phyloP scores from a whole-genome alignment of 2,329 filamentous ascomycete genomes.

The Fusarium coffeatum region DNA sequence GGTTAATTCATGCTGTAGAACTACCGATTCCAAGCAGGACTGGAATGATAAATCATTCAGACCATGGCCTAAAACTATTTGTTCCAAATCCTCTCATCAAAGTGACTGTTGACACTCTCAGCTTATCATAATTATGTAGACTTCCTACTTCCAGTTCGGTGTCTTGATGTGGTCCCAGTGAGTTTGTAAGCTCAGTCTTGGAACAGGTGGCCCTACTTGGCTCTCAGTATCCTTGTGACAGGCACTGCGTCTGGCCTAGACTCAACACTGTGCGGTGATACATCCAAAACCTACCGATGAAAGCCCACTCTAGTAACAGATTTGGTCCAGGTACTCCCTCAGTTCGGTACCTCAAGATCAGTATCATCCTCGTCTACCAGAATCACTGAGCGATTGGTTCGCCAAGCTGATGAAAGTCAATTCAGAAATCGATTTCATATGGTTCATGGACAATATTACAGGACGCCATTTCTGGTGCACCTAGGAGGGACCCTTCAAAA shows the following conservation, averaged over 20 bases:
- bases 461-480: background rate
- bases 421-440: background rate
- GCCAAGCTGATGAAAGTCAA: background rate
- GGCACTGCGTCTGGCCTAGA: too few species aligned
- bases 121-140: background rate
- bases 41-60: background rate
- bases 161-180: too few species aligned
- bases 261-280: background rate
- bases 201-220: too few species aligned
- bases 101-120: background rate
- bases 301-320: background rate
- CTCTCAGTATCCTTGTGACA: background rate
- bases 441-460: background rate
- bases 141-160: background rate
- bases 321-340: background rate
- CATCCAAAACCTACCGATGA: background rate
- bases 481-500: background rate
- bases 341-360: background rate
- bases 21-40: accelerated
- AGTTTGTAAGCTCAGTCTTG: too few species aligned
- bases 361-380: background rate
- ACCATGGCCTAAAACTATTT: background rate
- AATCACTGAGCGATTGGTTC: background rate
- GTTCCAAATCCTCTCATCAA: background rate
- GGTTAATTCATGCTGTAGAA: accelerated